Base-by-base conservation (phyloP, 2,329 filamentous ascomycete genomes). In the Corynespora cassiicola region DNA sequence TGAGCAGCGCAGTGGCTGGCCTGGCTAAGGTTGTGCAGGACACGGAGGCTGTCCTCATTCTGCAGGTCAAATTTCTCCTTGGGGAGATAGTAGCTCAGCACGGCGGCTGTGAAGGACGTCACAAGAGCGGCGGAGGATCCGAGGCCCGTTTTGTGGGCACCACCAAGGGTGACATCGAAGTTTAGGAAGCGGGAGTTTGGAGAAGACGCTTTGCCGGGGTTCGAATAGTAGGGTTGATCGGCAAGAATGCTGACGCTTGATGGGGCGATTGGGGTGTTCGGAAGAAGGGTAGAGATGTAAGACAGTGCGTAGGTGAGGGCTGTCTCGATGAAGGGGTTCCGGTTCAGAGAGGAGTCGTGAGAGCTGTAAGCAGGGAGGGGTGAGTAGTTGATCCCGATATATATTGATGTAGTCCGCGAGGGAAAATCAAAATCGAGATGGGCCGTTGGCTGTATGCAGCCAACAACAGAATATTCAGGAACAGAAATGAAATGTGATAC, bases 151-250 rank as follows among this genome's bases (percentile, higher is more conserved):
- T 99, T 99, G 78, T 96, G 87, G 11, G 92, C 91, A 47, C 85
- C 79, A 41, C 78, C 73, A 22, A 99, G 80, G 5, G 84, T 81
- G 11, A 92, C 85, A 27, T 81, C 79, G 71, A 96, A 96, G 63
- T 85, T 80, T 48, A 83, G 79, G 73, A 97, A 97, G 46, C 83
- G 82, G 11, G 62, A 59, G 8, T 52, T 53, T 57, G 69, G 42
- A 8, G 50, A 44, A 16, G 49, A 40, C n/a, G 51, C 25, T 8
- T 43, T 51, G 57, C 62, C 42, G 54, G 60, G 16, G 59, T 65
- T 42, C 44, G 94, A 96, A 75, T 97, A 99, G 79, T 99, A 99
- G 74, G 95, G 89, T 62, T 94, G 91, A 72, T 96, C 90, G 44
- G 94, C 92, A 22, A 97, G 81, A 65, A 99, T 92, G 45, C 88